A percentile compares a stretch with the other conserved stretches of the same genome.
Conservation (phyloP, 805 yeast genomes). For the Wickerhamiella sergipiensis region DNA sequence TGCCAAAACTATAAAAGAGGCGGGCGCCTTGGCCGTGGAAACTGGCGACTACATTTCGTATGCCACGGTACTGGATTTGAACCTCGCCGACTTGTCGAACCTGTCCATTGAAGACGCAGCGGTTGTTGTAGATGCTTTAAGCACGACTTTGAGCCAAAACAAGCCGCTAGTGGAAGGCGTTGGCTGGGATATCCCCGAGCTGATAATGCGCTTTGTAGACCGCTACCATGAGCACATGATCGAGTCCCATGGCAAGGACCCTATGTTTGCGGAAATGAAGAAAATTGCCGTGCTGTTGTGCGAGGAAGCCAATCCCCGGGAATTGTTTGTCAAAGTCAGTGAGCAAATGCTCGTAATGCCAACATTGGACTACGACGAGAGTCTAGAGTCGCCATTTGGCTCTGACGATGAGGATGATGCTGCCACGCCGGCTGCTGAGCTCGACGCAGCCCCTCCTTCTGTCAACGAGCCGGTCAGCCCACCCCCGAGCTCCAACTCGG, state of each 20-base stretch:
- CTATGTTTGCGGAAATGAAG: slow-evolving; percentile 26
- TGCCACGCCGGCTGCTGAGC: slow-evolving; percentile 10
- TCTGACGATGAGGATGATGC: slow-evolving; percentile 13
- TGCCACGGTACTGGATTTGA: slow-evolving; percentile 56
- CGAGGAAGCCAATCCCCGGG: slow-evolving; percentile 64
- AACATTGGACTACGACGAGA: neutral
- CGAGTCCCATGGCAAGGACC: slow-evolving; percentile 3
- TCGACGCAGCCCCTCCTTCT: neutral
- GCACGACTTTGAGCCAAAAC: slow-evolving; percentile 32
- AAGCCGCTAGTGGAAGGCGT: slow-evolving; percentile 45
- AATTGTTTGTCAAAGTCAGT: slow-evolving; percentile 54
- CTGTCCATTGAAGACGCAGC: slow-evolving; percentile 37
- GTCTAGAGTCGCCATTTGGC: slow-evolving; percentile 23
- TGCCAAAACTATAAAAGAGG: neutral
- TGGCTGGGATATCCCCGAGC: slow-evolving; percentile 85
- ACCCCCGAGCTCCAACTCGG: no score
- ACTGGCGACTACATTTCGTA: slow-evolving; percentile 53
- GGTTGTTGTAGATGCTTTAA: slow-evolving; percentile 15
- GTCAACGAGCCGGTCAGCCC: neutral
- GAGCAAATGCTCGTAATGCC: slow-evolving; percentile 35
- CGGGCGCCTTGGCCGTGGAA: slow-evolving; percentile 20
- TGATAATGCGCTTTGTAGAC: slow-evolving; percentile 42
- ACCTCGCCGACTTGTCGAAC: slow-evolving; percentile 35
- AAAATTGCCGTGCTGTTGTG: slow-evolving; percentile 52
- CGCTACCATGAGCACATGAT: slow-evolving; percentile 6